phyloP scores from a whole-genome alignment of 176 grass and related monocot genomes.

The Thalia dealbata region DNA sequence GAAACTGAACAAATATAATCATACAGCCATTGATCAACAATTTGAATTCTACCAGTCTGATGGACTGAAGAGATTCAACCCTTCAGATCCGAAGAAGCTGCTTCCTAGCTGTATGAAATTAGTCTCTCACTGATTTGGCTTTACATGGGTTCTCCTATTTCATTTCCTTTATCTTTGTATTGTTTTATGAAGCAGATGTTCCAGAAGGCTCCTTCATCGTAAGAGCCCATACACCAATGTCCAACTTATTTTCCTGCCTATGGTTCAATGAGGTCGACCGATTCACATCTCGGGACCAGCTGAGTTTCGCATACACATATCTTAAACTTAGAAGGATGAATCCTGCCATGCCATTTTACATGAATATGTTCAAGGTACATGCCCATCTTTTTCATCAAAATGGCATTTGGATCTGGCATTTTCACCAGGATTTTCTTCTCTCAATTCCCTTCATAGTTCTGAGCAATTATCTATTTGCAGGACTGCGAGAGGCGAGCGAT shows the following conservation, averaged over 20 bases:
- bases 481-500: conserved; percentile 95
- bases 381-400: neutral
- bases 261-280: conserved; percentile 98
- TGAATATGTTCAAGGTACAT: conserved; percentile 96
- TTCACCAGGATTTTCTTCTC: conserved; percentile 8
- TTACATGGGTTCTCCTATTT: neutral
- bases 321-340: conserved; percentile 91
- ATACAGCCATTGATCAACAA: conserved; percentile 95
- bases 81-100: conserved; percentile 60
- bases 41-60: conserved; percentile 96
- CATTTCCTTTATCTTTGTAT: neutral
- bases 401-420: conserved; percentile 5
- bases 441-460: neutral
- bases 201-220: conserved; percentile 99
- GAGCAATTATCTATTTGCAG: conserved; percentile 17
- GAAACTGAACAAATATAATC: conserved; percentile 94
- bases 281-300: conserved; percentile 91
- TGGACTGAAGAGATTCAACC: conserved; percentile 68
- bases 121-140: neutral
- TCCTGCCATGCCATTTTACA: conserved; percentile 53
- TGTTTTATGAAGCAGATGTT: conserved; percentile 55
- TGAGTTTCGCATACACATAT: conserved; percentile 99
- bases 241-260: conserved; percentile 86
- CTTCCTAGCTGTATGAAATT: conserved; percentile 76
- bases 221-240: conserved; percentile 94